Evolutionary conservation across 495 filamentous ascomycete genomes (phyloP).

Genomic region (Tuber indicum): DNA sequence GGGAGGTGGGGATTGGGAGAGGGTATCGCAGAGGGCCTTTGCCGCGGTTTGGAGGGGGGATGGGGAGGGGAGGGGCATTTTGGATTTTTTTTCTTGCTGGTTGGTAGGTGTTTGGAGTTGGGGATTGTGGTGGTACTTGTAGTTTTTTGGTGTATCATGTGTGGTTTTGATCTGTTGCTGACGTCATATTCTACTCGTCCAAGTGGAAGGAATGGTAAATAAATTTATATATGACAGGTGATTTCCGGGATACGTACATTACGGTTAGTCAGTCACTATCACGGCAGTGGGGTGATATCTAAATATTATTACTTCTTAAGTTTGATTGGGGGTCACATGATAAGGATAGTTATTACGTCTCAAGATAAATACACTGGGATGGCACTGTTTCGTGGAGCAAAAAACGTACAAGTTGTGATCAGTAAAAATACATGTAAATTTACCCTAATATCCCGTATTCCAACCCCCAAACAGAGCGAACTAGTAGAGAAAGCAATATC

Average conservation of each 20-base stretch:
- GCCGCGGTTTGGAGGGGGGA: slow-evolving; percentile 47
- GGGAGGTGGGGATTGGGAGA: slow-evolving; percentile 49
- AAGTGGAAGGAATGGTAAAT: no score
- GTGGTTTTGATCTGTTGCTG: background rate
- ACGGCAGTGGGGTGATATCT: background rate
- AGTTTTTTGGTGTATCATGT: background rate
- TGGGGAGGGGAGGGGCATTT: slow-evolving; percentile 43
- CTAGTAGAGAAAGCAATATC: background rate
- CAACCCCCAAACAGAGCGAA: background rate
- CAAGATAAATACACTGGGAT: slow-evolving; percentile 5
- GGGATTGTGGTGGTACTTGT: no score
- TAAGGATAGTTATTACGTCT: background rate
- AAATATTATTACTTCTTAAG: background rate
- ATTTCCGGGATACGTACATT: background rate
- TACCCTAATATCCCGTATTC: background rate
- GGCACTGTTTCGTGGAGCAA: background rate
- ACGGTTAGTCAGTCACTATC: background rate
- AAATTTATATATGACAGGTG: no score
- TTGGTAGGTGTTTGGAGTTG: background rate
- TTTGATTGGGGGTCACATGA: background rate
- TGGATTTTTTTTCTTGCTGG: background rate
- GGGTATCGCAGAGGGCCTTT: slow-evolving; percentile 42
- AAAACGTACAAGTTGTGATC: background rate
- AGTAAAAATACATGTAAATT: background rate
- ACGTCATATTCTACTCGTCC: background rate